Evolutionary conservation across 2,329 filamentous ascomycete species (phyloP).

Genomic region (Monosporascus sp.): DNA sequence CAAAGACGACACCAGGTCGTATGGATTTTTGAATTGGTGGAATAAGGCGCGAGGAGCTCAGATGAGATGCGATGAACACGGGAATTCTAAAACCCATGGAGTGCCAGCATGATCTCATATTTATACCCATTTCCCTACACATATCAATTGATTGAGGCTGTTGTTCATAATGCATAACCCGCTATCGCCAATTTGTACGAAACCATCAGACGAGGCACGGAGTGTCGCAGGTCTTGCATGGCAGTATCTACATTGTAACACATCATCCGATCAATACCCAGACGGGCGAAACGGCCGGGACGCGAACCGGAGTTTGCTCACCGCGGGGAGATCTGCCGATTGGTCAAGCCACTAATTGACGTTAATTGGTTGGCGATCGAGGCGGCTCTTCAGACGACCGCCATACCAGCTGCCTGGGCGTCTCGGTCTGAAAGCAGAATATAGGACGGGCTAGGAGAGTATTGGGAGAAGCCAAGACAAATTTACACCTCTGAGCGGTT

Average conservation of each 20-base stretch:
- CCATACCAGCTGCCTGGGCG: too few species aligned
- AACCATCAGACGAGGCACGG: background rate
- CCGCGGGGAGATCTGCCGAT: background rate
- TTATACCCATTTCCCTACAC: background rate
- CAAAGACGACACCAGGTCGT: slow-evolving; percentile 14
- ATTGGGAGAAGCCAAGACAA: too few species aligned
- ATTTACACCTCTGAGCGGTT: too few species aligned
- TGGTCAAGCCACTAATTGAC: background rate
- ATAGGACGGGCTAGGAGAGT: too few species aligned
- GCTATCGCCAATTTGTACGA: background rate
- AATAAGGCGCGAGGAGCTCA: background rate
- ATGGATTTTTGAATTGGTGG: background rate
- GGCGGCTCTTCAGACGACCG: too few species aligned
- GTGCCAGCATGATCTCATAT: background rate
- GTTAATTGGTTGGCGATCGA: too few species aligned
- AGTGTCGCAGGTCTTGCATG: background rate
- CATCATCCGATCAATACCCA: background rate
- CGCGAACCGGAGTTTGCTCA: background rate
- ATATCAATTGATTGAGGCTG: background rate
- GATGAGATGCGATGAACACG: background rate
- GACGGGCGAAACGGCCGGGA: background rate
- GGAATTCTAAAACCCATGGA: background rate
- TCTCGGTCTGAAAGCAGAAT: too few species aligned
- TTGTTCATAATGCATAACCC: background rate
- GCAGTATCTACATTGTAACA: background rate